Conservation (phyloP, 164 flowering plant species). For the Vitis cinerea region DNA sequence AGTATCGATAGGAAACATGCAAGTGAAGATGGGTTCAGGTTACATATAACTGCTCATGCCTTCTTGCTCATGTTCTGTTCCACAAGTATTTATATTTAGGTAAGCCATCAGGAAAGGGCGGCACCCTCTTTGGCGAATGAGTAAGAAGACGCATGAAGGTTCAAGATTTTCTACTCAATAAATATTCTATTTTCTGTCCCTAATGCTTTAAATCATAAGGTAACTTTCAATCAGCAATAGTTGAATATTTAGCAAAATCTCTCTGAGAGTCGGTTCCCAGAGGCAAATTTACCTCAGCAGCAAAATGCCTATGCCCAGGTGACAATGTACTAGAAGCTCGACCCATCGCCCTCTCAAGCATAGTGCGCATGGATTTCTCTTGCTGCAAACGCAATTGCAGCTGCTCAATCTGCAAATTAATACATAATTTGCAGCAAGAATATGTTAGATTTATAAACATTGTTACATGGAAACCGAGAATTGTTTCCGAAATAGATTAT, state of each 20-base stretch:
- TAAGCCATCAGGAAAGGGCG: not conserved
- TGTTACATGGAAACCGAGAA: not conserved
- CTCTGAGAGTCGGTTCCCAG: not conserved
- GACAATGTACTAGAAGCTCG: slow-evolving; percentile 86
- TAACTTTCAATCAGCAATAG: not conserved
- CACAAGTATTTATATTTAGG: no score
- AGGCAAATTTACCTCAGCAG: slow-evolving; percentile 56
- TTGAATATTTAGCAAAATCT: not conserved
- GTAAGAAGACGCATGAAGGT: not conserved
- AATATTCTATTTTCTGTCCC: not conserved
- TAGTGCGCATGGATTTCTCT: slow-evolving; percentile 70
- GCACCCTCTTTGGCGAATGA: not conserved
- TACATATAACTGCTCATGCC: no score
- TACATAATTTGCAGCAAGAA: slow-evolving; percentile 2
- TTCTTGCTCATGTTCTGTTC: no score
- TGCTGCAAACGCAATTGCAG: slow-evolving; percentile 69
- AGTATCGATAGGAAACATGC: no score
- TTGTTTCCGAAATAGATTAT: not conserved
- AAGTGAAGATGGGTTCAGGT: no score
- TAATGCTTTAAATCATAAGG: not conserved
- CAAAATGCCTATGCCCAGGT: slow-evolving; percentile 86
- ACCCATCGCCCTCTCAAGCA: slow-evolving; percentile 90
- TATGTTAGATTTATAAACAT: not conserved
- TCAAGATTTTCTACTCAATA: not conserved
- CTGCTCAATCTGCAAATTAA: slow-evolving; percentile 63